Evolutionary conservation across 352 stramenopile genomes (phyloP), one percentile per base, ranked within the genome.

Genomic region (Phytophthora fragariaefolia): DNA sequence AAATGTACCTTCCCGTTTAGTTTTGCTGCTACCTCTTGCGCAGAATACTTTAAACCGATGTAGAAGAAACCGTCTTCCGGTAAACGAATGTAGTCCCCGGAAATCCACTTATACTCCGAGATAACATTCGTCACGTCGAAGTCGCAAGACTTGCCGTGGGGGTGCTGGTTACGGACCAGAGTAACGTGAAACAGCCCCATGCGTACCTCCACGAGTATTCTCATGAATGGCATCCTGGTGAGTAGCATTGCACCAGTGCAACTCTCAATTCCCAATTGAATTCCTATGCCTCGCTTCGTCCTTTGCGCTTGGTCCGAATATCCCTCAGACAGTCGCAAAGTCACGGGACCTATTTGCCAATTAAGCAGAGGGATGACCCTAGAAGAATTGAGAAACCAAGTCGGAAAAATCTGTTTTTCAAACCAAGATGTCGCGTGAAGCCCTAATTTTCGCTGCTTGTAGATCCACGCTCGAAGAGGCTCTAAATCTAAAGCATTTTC

Each of bases 51-150:
- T 34, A 92, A 45, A 4, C 85, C 85, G 38, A 90, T 22, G 59
- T 92, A 94, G 13, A 92, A 66, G 47, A 88, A 94, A 9, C 85
- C 83, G 50, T 94, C 84, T 54, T 76, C 73, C 0, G 69, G 73
- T 24, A 87, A 76, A 15, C 73, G 76, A 28, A 92, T 94, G 66
- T 90, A 90, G 42, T 89, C 79, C 38, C 71, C 87, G 24, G 75
- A 75, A 34, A 91, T 79, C 58, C 71, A 79, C 36, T 85, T 91
- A 60, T 73, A 77, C 15, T 71, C 69, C 27, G 34, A 59, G 47
- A 28, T 49, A 20, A 3, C 23, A 28, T 57, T 36, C 22, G 45
- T 53, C 10, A 36, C 46, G 9, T 66, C 52, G 4, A 27, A 22
- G 20, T 49, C 26, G 49, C 10, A 46, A 40, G 32, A 47, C 22